These are phyloP conservation scores for Fusarium fujikuroi DNA, from an alignment of 2,329 filamentous ascomycete species.

Conservation along the genomic window DNA sequence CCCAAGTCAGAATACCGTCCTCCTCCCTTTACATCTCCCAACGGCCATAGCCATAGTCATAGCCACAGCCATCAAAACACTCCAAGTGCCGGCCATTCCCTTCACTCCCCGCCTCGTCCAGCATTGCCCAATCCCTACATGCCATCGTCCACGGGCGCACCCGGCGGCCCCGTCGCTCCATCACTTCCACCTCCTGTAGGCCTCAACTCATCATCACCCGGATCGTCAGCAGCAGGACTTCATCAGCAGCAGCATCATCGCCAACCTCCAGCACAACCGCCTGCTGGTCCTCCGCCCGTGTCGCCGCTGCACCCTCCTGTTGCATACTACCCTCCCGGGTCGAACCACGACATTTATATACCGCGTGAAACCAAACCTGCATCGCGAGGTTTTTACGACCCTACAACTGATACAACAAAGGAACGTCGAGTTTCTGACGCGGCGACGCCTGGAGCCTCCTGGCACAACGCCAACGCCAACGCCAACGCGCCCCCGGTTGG, in stretches of 20 bases:
- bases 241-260: conserved; percentile 46
- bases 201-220: conserved; percentile 37
- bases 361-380: conserved; percentile 52
- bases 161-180: conserved; percentile 46
- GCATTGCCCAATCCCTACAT: conserved; percentile 51
- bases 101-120: conserved; percentile 48
- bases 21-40: conserved; percentile 46
- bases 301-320: conserved; percentile 58
- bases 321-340: conserved; percentile 53
- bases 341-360: conserved; percentile 46
- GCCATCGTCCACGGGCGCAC: conserved; percentile 47
- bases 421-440: conserved; percentile 58
- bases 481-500: conserved; percentile 53
- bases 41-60: conserved; percentile 45
- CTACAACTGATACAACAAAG: conserved; percentile 61
- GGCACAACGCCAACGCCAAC: conserved; percentile 52
- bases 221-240: conserved; percentile 30
- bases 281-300: conserved; percentile 45
- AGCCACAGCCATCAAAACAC: conserved; percentile 44
- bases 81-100: conserved; percentile 43
- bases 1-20: conserved; percentile 57
- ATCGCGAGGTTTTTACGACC: conserved; percentile 64
- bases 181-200: conserved; percentile 47
- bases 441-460: conserved; percentile 49
- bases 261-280: conserved; percentile 37